These are phyloP conservation scores for Dysphania ambrosioides DNA, from an alignment of 148 eudicot genomes.

Conservation along the genomic window DNA sequence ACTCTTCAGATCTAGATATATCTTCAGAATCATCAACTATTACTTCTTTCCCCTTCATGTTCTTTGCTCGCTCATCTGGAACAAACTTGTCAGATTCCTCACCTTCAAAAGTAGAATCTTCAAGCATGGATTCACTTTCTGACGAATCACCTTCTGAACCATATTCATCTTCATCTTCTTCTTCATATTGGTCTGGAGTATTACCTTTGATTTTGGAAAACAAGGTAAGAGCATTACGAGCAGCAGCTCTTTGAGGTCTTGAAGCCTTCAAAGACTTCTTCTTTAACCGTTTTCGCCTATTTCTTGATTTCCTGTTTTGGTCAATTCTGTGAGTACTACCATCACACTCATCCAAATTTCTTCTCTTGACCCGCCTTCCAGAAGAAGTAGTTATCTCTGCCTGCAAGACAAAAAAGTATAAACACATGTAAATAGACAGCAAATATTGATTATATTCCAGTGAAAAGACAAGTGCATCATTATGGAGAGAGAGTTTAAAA, in stretches of 20 bases:
- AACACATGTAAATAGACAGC: too few species aligned
- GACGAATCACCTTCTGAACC: constrained; percentile 50
- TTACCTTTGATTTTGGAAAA: constrained; percentile 45
- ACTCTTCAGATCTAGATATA: constrained; percentile 33
- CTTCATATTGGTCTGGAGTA: constrained; percentile 49
- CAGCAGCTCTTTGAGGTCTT: constrained; percentile 79
- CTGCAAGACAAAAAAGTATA: constrained; percentile 34
- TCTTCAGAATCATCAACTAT: constrained; percentile 49
- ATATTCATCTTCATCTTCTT: constrained; percentile 49
- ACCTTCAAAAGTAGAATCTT: constrained; percentile 50
- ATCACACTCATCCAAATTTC: constrained; percentile 44
- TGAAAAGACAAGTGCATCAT: too few species aligned
- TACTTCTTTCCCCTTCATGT: constrained; percentile 72
- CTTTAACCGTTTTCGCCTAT: constrained; percentile 34
- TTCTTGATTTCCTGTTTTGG: constrained; percentile 42
- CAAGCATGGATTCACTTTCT: constrained; percentile 69
- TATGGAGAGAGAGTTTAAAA: too few species aligned
- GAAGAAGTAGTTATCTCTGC: constrained; percentile 53
- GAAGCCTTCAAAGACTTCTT: constrained; percentile 43
- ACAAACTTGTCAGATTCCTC: constrained; percentile 60
- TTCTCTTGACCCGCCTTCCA: constrained; percentile 66
- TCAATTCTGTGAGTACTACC: too few species aligned
- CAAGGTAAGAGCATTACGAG: constrained; percentile 51
- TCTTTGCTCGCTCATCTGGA: constrained; percentile 36
- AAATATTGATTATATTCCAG: too few species aligned